Percentiles rank a stretch among this genome's conserved stretches.
Conservation (phyloP, 73 alveolate species). For the Paramecium sexaurelia region DNA sequence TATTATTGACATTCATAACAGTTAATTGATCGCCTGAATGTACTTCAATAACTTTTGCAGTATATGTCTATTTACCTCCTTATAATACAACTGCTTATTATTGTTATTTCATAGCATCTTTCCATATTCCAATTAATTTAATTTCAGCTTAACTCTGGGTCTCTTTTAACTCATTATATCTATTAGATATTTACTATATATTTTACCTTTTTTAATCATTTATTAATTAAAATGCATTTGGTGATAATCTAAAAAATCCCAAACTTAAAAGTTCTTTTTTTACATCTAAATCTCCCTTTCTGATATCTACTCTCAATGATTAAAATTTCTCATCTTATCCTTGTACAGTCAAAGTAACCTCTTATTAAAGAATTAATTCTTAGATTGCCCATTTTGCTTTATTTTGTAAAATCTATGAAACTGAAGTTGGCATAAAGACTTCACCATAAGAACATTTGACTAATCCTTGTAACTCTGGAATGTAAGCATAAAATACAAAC, state of each 20-base stretch:
- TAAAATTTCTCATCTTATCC: constrained; percentile 51
- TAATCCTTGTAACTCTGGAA: constrained; percentile 8
- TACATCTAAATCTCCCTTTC: constrained; percentile 17
- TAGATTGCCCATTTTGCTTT: constrained; percentile 43
- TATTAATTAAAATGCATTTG: constrained; percentile 31
- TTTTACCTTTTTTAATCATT: constrained; percentile 38
- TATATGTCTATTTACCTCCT: constrained; percentile 68
- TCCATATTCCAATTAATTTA: constrained; percentile 74
- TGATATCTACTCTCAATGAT: neutral
- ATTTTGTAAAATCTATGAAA: neutral
- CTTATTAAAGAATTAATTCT: constrained; percentile 45
- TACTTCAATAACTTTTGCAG: constrained; percentile 80
- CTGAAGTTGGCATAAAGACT: constrained; percentile 41
- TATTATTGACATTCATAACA: constrained; percentile 55
- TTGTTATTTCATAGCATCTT: constrained; percentile 69
- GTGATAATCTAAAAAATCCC: constrained; percentile 43
- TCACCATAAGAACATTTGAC: constrained; percentile 56
- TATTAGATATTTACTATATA: neutral
- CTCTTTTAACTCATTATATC: constrained; percentile 68
- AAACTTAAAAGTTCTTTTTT: constrained; percentile 40
- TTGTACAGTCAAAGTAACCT: neutral
- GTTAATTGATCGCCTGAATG: constrained; percentile 95
- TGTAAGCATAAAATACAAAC: constrained; percentile 49
- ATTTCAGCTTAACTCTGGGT: constrained; percentile 73
- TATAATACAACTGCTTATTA: constrained; percentile 61